Evolutionary conservation across 495 filamentous ascomycete species (phyloP), one percentile per base, ranked within the genome.

Genomic region (Paragyromitra xinjiangensis): DNA sequence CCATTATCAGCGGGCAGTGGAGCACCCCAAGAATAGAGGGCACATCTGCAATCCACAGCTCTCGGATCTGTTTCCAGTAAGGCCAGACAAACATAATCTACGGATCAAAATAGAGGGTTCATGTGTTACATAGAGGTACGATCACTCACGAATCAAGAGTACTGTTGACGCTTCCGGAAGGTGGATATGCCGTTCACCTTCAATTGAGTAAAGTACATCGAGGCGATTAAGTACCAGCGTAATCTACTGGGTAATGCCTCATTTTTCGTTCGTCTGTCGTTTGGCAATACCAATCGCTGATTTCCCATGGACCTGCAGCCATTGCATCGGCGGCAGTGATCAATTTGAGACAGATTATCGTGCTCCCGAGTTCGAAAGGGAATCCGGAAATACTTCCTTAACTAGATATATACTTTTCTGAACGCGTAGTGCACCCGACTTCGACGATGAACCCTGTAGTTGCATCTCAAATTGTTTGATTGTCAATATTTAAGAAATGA

Each of bases 91-190:
- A 29, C 51, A 71, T 51, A 24, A n/a, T 26, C 16, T 62, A 71
- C 39, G 19, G 26, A 58, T 37, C 34, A 14, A 37, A 58, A 58
- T 29, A 58, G 12, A 53, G 16, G 29, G 26, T 6, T 26, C 63
- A 74, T 29, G 72, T 64, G 50, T 56, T 59, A 59, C 61, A 50
- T 67, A 34, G 29, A 34, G 29, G n/a, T 66, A 39, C 45, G 42
- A 45, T 59, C 1, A 2, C 1, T n/a, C 5, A n/a, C 29, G 67
- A 22, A 55, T 39, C n/a, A 19, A 56, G 29, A 64, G 55, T 16
- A 71, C 37, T 39, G 24, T 56, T 73, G 48, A 71, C 62, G 74
- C 71, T 77, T 77, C 69, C 73, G 62, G 69, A 62, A 67, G 37
- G 69, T 67, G 34, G 58, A 65, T 72, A 68, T 45, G 56, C 56